Conservation (phyloP, 2,329 filamentous ascomycete species). For the Clonostachys sp. region DNA sequence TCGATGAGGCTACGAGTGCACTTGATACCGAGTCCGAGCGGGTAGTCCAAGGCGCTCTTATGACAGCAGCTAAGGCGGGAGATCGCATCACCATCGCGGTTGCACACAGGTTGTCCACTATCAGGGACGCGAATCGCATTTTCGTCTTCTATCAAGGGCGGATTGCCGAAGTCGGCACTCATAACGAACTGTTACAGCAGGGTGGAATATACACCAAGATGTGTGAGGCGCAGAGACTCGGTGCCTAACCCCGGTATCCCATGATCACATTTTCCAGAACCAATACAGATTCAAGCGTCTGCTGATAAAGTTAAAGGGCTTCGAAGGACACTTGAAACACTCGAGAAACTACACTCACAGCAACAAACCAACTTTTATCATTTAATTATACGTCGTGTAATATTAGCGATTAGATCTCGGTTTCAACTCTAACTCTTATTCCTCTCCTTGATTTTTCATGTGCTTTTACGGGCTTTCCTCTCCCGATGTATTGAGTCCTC, state of each 20-base stretch:
- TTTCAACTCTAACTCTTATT: no score
- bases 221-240: constrained; percentile 3
- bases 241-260: neutral
- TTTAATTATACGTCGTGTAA: no score
- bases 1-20: constrained; percentile 93
- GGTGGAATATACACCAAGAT: constrained; percentile 30
- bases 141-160: constrained; percentile 82
- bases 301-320: no score
- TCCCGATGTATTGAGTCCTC: no score
- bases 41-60: constrained; percentile 85
- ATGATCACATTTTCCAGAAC: no score
- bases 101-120: constrained; percentile 91
- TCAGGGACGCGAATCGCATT: constrained; percentile 91
- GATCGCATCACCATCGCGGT: constrained; percentile 76
- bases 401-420: no score
- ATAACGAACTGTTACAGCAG: constrained; percentile 67
- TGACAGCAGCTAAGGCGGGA: constrained; percentile 75
- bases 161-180: constrained; percentile 91
- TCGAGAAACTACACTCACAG: no score
- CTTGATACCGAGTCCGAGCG: constrained; percentile 94
- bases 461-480: no score
- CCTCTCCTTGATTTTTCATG: no score
- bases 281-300: no score
- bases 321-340: no score
- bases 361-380: no score